Conservation (phyloP, 176 grass and related monocot species). For the Triticum aestivum region DNA sequence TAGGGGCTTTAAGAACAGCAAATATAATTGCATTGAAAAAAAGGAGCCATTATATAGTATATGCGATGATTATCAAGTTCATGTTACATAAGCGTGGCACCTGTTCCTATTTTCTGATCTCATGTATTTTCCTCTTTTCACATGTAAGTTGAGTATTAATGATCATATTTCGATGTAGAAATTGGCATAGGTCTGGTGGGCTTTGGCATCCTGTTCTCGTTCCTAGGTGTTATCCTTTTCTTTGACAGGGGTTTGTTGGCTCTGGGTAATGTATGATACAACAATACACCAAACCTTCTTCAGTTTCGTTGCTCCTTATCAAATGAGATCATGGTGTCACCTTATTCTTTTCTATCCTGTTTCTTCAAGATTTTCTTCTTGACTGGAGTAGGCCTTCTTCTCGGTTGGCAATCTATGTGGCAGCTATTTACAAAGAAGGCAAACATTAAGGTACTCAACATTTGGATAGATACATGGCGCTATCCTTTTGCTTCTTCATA, state of each 20-base stretch:
- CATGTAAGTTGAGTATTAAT: constrained; percentile 20
- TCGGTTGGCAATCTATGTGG: constrained; percentile 78
- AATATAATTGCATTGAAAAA: background rate
- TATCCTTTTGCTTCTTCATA: background rate
- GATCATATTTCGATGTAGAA: constrained; percentile 56
- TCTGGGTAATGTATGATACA: constrained; percentile 92
- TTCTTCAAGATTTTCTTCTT: constrained; percentile 60
- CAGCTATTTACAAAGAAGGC: constrained; percentile 78
- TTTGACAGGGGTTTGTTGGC: constrained; percentile 97
- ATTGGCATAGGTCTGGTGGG: constrained; percentile 89
- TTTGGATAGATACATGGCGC: constrained; percentile 2
- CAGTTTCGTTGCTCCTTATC: constrained; percentile 17
- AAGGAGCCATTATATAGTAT: background rate
- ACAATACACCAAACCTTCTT: constrained; percentile 27
- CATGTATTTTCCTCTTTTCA: constrained; percentile 8
- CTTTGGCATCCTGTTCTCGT: constrained; percentile 87
- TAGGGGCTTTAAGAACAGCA: constrained; percentile 11
- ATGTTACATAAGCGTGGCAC: constrained; percentile 19
- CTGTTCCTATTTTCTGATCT: background rate
- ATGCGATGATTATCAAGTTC: constrained; percentile 20
- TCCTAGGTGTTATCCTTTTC: constrained; percentile 88
- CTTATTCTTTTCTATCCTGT: constrained; percentile 21
- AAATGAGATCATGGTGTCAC: constrained; percentile 9
- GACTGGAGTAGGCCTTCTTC: constrained; percentile 52
- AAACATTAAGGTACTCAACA: constrained; percentile 75